phyloP scores from a whole-genome alignment of 148 eudicot species.

The Rhododendron ferrugineum region DNA sequence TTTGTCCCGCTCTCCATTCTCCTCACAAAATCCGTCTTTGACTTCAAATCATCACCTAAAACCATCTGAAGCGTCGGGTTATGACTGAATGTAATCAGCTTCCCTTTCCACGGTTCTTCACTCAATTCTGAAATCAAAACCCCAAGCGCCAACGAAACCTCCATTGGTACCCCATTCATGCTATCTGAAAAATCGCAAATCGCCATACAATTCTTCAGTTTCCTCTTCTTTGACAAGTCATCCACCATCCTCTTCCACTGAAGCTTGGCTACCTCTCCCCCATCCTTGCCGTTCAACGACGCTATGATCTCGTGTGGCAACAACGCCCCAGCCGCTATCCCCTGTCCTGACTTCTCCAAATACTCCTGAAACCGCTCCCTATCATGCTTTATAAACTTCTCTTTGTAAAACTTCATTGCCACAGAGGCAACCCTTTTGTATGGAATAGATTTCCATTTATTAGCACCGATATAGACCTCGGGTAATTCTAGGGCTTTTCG shows the following conservation, averaged over 20 bases:
- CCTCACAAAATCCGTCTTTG: slow-evolving; percentile 22
- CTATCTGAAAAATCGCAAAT: slow-evolving; percentile 44
- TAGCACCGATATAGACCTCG: slow-evolving; percentile 39
- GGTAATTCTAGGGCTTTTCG: slow-evolving; percentile 37
- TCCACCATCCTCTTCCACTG: slow-evolving; percentile 55
- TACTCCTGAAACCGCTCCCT: slow-evolving; percentile 25
- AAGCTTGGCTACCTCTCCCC: slow-evolving; percentile 34
- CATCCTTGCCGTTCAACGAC: slow-evolving; percentile 15
- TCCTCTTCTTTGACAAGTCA: slow-evolving; percentile 34
- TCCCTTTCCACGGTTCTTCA: slow-evolving; percentile 39
- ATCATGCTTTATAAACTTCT: slow-evolving; percentile 25
- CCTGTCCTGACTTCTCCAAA: slow-evolving; percentile 33
- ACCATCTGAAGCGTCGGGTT: slow-evolving; percentile 29
- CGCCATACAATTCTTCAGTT: slow-evolving; percentile 35
- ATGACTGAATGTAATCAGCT: slow-evolving; percentile 29
- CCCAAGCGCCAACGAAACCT: slow-evolving; percentile 40
- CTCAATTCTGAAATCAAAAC: slow-evolving; percentile 30
- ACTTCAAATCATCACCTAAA: slow-evolving; percentile 13
- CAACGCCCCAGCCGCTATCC: slow-evolving; percentile 50
- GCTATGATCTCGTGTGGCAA: slow-evolving; percentile 45
- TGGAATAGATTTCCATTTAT: slow-evolving; percentile 30
- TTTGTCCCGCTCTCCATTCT: slow-evolving; percentile 22
- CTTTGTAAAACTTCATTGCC: slow-evolving; percentile 40
- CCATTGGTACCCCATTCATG: slow-evolving; percentile 34
- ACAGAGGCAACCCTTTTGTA: slow-evolving; percentile 43